Conservation (phyloP, 345 rosid genomes). For the Carallia brachiata region DNA sequence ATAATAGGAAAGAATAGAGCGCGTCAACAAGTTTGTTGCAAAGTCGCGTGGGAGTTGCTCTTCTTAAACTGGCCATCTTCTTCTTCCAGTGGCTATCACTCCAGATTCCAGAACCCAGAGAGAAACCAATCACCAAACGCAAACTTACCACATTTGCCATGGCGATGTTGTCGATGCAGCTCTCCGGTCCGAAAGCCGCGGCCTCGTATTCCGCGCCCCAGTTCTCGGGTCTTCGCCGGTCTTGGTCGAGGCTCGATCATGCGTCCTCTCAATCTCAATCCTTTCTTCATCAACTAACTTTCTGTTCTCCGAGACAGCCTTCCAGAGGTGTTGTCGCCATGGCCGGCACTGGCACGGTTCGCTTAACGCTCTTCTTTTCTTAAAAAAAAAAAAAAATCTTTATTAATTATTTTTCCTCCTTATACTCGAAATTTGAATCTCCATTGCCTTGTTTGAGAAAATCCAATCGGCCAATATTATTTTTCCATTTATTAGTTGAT, state of each 20-base stretch:
- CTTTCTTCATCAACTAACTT: conserved; percentile 44
- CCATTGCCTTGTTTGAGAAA: background rate
- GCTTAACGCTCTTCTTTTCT: background rate
- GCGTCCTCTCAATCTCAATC: conserved; percentile 33
- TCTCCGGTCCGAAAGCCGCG: conserved; percentile 39
- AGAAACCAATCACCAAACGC: no score
- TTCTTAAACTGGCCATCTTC: no score
- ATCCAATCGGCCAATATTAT: background rate
- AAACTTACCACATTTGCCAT: conserved; percentile 14
- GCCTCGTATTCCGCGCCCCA: conserved; percentile 30
- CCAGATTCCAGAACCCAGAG: no score
- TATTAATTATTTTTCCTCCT: background rate
- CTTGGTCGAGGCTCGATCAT: conserved; percentile 41
- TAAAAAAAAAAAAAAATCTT: background rate
- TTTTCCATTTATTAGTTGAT: background rate
- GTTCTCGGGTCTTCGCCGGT: conserved; percentile 58
- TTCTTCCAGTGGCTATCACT: no score
- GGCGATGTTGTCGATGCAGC: conserved; percentile 57
- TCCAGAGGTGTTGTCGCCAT: conserved; percentile 62
- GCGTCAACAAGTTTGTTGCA: no score
- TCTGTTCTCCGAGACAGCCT: conserved; percentile 50
- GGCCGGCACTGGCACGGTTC: conserved; percentile 93
- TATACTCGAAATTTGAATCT: background rate
- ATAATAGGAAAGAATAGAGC: no score
- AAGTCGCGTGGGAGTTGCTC: no score